Base-by-base conservation (phyloP, 768 basidiomycete species). In the Russula foetens region DNA sequence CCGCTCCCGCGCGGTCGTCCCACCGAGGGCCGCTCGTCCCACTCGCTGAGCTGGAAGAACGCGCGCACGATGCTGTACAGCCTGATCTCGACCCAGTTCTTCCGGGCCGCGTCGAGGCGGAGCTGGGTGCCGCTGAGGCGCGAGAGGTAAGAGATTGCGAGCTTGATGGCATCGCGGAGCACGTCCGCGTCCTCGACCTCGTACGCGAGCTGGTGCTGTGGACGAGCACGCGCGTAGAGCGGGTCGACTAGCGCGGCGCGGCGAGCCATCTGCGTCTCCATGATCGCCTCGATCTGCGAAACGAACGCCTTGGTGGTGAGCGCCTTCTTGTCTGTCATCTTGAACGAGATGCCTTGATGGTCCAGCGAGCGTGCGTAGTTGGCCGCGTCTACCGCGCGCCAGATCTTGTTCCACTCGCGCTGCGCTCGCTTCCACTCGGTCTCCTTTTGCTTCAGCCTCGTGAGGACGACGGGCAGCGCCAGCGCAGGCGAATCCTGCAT, bases 391-490 rank as follows among this genome's bases (percentile, higher is more conserved):
- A 96, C 92, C 74, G 97, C 96, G 53, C 95, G 77, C 97, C 97
- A 99, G 53, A 98, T 90, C 71, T 96, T 91, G 75, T 98, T 98
- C 97, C 97, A 99, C 74, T 97, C 97, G 54, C 93, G 74, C 71
- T 97, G 93, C 19, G 93, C 96, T 23, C 93, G 81, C 74, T 94
- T 97, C 97, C 97, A 99, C 71, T 98, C 96, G 62, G 93, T 93
- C 70, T 98, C 96, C 75, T 98, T 98, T 72, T 89, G 87, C 75
- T 97, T 97, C 60, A 99, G 75, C 7, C 97, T 83, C 49, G 81
- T 76, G 8, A 99, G 79, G 1, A 99, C 92, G 55, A 98, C 84
- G 0, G 97, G 95, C 21, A 98, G 86, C 9, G 96, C 90, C 17
- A 87, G 75, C 15, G 84, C 84, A 0, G 97, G 96, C 7, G 85